Evolutionary conservation across 179 eudicot genomes (phyloP), one percentile per base, ranked within the genome.

Genomic region (Pouteria campechiana): DNA sequence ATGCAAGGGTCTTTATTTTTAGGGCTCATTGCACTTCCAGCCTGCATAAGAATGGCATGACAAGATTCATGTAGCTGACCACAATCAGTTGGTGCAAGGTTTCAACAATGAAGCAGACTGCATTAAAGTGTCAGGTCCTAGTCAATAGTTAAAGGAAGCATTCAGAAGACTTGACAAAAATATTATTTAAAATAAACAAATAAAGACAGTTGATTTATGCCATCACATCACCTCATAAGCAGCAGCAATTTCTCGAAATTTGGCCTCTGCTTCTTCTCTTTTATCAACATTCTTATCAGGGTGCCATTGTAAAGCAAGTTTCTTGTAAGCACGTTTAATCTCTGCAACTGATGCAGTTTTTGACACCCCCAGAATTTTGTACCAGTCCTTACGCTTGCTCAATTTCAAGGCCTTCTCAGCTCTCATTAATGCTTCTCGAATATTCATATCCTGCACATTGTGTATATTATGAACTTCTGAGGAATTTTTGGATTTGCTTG

Each of bases 381-480:
- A 88, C 92, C 94, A 88, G 38, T 88, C 97, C 73, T 88, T 84
- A 51, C 97, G 84, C 60, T 88, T 79, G 66, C 97, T 84, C 74
- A 88, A 25, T 50, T 84, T 88, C 61, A 88, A 63, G 1, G 94
- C 70, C 59, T 58, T 84, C 61, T 84, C 97, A 20, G 92, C 97
- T 57, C 66, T 78, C 75, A 75, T 62, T 13, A 80, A 48, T 30
- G 70, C 54, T 66, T 78, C 82, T 23, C 92, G 79, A 28, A 88
- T 64, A 53, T 64, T 69, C 74, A 58, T 75, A 54, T 88, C 94
- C 97, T 88, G 76, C 40, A 37, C 14, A 43, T 42, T 30, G 24
- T 31, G 35, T 18, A 15, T 2, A 27, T 32, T 31, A 14, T 17
- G 32, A 37, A 24, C 16, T 7, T 31, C 38, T n/a, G 9, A 20